Percentiles rank a stretch among this genome's conserved stretches.
Evolutionary conservation across 345 rosid genomes (phyloP).

Genomic region (Lepidium aucheri): DNA sequence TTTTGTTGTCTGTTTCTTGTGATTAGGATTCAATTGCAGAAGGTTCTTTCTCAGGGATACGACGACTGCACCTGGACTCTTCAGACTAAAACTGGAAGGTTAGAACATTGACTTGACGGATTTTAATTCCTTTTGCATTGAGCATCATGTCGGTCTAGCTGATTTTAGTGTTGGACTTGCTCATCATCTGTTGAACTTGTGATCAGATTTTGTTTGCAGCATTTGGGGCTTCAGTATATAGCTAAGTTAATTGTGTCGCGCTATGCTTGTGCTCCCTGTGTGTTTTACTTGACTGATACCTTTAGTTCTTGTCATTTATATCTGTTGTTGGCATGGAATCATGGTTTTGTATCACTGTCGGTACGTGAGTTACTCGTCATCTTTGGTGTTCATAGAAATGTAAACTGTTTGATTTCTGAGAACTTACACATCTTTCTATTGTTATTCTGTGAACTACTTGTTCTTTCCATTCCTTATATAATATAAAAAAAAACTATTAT

Average conservation of each 20-base stretch:
- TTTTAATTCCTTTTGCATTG: neutral
- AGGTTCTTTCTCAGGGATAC: slow-evolving; percentile 66
- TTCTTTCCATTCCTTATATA: neutral
- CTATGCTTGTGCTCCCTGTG: neutral
- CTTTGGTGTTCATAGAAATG: neutral
- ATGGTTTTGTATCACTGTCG: neutral
- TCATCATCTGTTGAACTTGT: neutral
- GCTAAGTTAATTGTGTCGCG: neutral
- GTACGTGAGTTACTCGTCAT: neutral
- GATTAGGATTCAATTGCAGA: slow-evolving; percentile 62
- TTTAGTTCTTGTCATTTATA: neutral
- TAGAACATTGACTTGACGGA: neutral
- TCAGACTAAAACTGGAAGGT: slow-evolving; percentile 82
- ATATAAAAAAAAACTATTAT: neutral
- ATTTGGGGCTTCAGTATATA: neutral
- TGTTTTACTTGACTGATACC: neutral
- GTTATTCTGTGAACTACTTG: neutral
- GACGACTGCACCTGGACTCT: slow-evolving; percentile 77
- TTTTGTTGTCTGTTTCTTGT: neutral
- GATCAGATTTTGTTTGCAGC: neutral
- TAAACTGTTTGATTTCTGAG: neutral
- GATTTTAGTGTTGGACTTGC: neutral
- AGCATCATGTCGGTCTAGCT: neutral
- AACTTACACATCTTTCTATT: neutral
- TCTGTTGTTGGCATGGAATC: neutral